Percentiles rank a stretch among this genome's conserved stretches.
Conservation (phyloP, 805 yeast species). For the Wickerhamomyces canadensis region DNA sequence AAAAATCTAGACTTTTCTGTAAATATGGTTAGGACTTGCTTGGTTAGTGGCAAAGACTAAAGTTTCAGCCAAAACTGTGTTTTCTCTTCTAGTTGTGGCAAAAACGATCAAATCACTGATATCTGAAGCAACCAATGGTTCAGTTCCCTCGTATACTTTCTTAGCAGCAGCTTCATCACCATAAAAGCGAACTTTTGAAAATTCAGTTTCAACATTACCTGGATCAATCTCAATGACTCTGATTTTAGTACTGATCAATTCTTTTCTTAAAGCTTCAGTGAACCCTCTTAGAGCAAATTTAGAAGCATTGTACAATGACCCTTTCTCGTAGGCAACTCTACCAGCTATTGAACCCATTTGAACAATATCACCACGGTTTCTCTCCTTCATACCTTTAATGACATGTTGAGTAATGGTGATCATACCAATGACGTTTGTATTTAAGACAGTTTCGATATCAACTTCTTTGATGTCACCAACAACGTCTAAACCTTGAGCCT, state of each 20-base stretch:
- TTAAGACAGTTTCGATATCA: slow-evolving; percentile 72
- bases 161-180: slow-evolving; percentile 52
- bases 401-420: slow-evolving; percentile 79
- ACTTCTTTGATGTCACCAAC: slow-evolving; percentile 62
- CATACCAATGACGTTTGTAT: slow-evolving; percentile 84
- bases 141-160: slow-evolving; percentile 48
- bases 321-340: slow-evolving; percentile 74
- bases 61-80: slow-evolving; percentile 65
- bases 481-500: slow-evolving; percentile 72
- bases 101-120: slow-evolving; percentile 58
- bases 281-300: slow-evolving; percentile 70
- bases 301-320: slow-evolving; percentile 72
- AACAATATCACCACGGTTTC: slow-evolving; percentile 68
- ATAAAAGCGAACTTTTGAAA: slow-evolving; percentile 52
- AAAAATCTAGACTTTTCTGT: slow-evolving; percentile 50
- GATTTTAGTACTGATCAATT: slow-evolving; percentile 61
- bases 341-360: slow-evolving; percentile 78
- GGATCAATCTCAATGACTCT: slow-evolving; percentile 66
- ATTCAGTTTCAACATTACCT: slow-evolving; percentile 67
- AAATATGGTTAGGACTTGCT: slow-evolving; percentile 67
- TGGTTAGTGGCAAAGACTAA: slow-evolving; percentile 85
- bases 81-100: slow-evolving; percentile 49
- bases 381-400: slow-evolving; percentile 61
- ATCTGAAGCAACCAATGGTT: slow-evolving; percentile 53
- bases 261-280: slow-evolving; percentile 68